These are phyloP conservation scores for Geotrichum ghanense DNA, from an alignment of 805 yeast species.

Conservation along the genomic window DNA sequence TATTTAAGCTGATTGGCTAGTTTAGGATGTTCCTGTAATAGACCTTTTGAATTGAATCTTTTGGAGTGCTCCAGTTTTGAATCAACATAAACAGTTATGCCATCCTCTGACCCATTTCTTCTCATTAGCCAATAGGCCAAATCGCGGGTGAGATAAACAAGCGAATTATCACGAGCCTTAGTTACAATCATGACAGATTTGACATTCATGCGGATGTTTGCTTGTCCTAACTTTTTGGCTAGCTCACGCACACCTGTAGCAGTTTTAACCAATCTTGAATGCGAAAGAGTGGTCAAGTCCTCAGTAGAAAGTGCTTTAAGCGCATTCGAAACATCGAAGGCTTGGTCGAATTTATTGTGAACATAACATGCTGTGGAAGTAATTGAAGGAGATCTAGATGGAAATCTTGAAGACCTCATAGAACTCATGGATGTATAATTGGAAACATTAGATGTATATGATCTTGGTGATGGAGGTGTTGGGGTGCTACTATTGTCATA, in stretches of 20 bases:
- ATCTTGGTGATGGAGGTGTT: conserved; percentile 1
- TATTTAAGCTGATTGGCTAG: conserved; percentile 39
- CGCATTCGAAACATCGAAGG: conserved; percentile 3
- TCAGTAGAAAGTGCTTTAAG: conserved; percentile 33
- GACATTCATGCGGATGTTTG: conserved; percentile 46
- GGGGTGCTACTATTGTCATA: background rate
- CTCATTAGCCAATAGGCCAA: conserved; percentile 65
- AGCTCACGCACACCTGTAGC: conserved; percentile 22
- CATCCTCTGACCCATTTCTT: conserved; percentile 17
- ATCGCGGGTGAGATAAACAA: conserved; percentile 66
- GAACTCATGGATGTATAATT: background rate
- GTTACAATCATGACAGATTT: conserved; percentile 71
- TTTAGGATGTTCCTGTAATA: conserved; percentile 36
- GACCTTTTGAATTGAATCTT: conserved; percentile 48
- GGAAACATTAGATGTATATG: background rate
- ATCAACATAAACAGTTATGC: conserved; percentile 59
- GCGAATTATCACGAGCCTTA: conserved; percentile 76
- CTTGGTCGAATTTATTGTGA: conserved; percentile 8
- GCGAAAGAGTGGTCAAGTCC: conserved; percentile 18
- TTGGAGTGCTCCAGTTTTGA: conserved; percentile 47
- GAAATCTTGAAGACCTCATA: background rate
- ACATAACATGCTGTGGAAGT: conserved; percentile 9
- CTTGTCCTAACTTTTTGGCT: conserved; percentile 20
- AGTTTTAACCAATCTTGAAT: conserved; percentile 14
- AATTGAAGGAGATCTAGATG: conserved; percentile 2